Conservation (phyloP, 306 rosid species). For the Pachyrhizus erosus region DNA sequence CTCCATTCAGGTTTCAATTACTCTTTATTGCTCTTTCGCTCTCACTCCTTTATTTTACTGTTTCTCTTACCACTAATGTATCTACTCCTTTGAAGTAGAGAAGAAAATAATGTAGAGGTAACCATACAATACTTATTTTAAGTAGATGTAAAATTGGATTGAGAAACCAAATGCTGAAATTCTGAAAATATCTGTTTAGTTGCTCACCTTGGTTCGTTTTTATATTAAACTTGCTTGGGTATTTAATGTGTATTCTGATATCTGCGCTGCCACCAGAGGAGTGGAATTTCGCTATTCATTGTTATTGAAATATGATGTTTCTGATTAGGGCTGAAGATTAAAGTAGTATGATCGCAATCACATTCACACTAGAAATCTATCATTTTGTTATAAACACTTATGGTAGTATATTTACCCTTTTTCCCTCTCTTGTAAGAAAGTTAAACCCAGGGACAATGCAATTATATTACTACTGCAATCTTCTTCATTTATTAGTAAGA, state of each 20-base stretch:
- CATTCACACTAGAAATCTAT: neutral
- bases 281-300: neutral
- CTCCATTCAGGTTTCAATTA: slow-evolving; percentile 75
- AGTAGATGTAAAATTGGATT: neutral
- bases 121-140: neutral
- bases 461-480: neutral
- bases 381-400: slow-evolving; percentile 15
- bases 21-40: neutral
- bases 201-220: neutral
- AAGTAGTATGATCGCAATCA: neutral
- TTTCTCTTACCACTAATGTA: neutral
- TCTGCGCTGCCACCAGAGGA: neutral
- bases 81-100: neutral
- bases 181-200: neutral
- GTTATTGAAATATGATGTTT: neutral
- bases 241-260: neutral
- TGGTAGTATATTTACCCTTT: slow-evolving; percentile 2
- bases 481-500: neutral
- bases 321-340: slow-evolving; percentile 5
- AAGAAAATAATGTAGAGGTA: no score
- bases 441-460: slow-evolving; percentile 7
- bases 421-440: neutral
- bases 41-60: neutral
- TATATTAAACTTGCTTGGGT: neutral
- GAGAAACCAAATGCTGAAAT: neutral